phyloP scores from a whole-genome alignment of 2,329 filamentous ascomycete genomes.

The Paraconiothyrium brasiliense region DNA sequence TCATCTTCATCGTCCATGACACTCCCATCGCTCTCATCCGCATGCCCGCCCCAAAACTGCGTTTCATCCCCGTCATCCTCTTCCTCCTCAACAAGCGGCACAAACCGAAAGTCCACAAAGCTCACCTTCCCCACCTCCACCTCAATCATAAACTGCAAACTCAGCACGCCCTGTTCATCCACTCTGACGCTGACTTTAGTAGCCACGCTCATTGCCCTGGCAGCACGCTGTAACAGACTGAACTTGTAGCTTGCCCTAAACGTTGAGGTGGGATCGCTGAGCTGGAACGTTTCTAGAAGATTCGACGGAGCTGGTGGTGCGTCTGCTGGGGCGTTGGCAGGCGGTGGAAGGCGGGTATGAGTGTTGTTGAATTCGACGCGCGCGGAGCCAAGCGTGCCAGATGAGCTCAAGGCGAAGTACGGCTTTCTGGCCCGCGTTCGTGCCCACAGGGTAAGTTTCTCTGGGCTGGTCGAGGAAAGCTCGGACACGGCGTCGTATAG shows the following conservation, averaged over 20 bases:
- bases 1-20: slow-evolving; percentile 25
- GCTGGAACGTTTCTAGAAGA: slow-evolving; percentile 78
- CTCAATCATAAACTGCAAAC: slow-evolving; percentile 96
- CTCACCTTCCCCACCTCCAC: slow-evolving; percentile 73
- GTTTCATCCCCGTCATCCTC: slow-evolving; percentile 46
- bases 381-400: slow-evolving; percentile 67
- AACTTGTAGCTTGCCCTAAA: slow-evolving; percentile 80
- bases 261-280: slow-evolving; percentile 49
- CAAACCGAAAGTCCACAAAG: slow-evolving; percentile 85
- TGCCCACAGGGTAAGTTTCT: slow-evolving; percentile 70
- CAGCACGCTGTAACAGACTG: slow-evolving; percentile 82
- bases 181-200: slow-evolving; percentile 91
- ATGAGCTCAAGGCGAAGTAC: slow-evolving; percentile 77
- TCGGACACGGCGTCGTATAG: slow-evolving; percentile 78
- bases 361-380: slow-evolving; percentile 67
- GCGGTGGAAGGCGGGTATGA: slow-evolving; percentile 28
- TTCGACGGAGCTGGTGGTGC: slow-evolving; percentile 23
- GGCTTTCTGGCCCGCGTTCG: slow-evolving; percentile 55
- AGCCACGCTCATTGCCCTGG: slow-evolving; percentile 90
- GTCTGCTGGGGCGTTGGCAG: slow-evolving; percentile 23
- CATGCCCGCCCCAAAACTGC: slow-evolving; percentile 25
- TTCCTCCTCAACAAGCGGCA: slow-evolving; percentile 75
- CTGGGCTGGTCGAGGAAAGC: slow-evolving; percentile 73
- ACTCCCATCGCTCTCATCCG: slow-evolving; percentile 19
- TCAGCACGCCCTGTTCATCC: slow-evolving; percentile 89